Evolutionary conservation across 2,329 filamentous ascomycete species (phyloP).

Genomic region (Achaetomium macrosporum): DNA sequence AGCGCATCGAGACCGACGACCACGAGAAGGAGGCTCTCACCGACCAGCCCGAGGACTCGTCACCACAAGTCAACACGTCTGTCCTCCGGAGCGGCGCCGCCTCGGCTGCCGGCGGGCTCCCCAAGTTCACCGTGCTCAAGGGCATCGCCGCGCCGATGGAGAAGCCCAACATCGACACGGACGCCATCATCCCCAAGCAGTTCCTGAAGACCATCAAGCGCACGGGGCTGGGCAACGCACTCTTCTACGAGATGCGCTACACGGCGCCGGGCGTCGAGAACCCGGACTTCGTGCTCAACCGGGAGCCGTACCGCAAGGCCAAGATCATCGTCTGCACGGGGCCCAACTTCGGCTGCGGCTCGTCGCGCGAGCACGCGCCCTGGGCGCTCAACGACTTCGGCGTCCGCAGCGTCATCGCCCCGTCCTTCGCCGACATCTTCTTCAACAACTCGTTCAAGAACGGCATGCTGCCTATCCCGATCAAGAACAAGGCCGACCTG

Average conservation of each 20-base stretch:
- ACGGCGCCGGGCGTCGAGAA: slow-evolving; percentile 69
- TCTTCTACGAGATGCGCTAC: slow-evolving; percentile 82
- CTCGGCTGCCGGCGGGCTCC: slow-evolving; percentile 52
- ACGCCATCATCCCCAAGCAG: slow-evolving; percentile 98
- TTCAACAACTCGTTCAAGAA: slow-evolving; percentile 99
- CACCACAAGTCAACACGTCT: slow-evolving; percentile 58
- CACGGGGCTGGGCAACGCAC: slow-evolving; percentile 79
- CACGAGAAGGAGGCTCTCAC: slow-evolving; percentile 47
- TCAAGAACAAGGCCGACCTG: slow-evolving; percentile 61
- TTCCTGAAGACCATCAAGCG: slow-evolving; percentile 99
- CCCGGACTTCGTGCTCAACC: slow-evolving; percentile 80
- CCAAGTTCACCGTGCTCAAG: slow-evolving; percentile 77
- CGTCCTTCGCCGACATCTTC: slow-evolving; percentile 86
- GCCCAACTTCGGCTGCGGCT: slow-evolving; percentile 91
- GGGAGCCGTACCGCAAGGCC: slow-evolving; percentile 73
- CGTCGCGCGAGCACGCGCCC: slow-evolving; percentile 87
- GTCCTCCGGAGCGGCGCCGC: slow-evolving; percentile 43
- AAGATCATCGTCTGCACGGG: slow-evolving; percentile 93
- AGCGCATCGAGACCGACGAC: slow-evolving; percentile 46
- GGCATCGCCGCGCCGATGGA: slow-evolving; percentile 86
- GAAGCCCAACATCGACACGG: slow-evolving; percentile 90
- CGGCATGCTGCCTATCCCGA: slow-evolving; percentile 86
- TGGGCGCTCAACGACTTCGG: slow-evolving; percentile 97
- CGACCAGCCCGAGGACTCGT: slow-evolving; percentile 58
- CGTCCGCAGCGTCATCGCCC: slow-evolving; percentile 88